Base-by-base conservation (phyloP, 805 yeast genomes). In the Metschnikowia kofuensis region DNA sequence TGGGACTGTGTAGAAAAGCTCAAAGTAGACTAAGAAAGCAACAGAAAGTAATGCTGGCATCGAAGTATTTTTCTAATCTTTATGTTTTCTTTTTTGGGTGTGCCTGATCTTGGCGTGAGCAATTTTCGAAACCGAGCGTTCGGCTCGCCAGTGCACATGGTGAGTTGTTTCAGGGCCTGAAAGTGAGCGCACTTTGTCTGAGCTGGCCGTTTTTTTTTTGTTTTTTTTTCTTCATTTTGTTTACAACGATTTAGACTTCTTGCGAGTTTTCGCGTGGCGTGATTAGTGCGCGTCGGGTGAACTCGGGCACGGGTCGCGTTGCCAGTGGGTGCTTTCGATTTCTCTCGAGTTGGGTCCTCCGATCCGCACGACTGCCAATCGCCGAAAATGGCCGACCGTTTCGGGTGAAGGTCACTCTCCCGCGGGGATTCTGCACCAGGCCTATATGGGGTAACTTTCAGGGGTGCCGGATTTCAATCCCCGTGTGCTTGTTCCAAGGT, bases 221-320 rank as follows among this genome's bases (percentile, higher is more conserved):
- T 21, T 21, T 21, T 21, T 21, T 21, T 21, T 21, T 21, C 21
- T 21, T 21, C 4, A 21, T 21, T 21, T 21, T 21, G 21, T 21
- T 21, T 21, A 21, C 21, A 2, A 3, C 21, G 21, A 4, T 21
- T 21, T 21, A 21, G 21, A 21, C 21, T 21, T 21, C 21, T 2
- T 21, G 21, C 21, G 21, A 21, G 21, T 4, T 30, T 12, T 9
- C 32, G 32, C 45, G 29, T 43, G 45, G 45, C 45, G 45, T 43
- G 45, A 43, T 43, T 40, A 35, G 36, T 13, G 29, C 45, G 45
- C 30, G 14, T 43, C 45, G 45, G 45, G 35, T 34, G 16, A 29
- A 43, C 29, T 28, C 45, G 45, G 45, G 13, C 32, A 12, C 32
- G 32, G 13, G 12, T 12, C 10, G 13, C 32, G 28, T 42, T 31